Base-by-base conservation (phyloP, 306 rosid species). In the Vigna nakashimae region DNA sequence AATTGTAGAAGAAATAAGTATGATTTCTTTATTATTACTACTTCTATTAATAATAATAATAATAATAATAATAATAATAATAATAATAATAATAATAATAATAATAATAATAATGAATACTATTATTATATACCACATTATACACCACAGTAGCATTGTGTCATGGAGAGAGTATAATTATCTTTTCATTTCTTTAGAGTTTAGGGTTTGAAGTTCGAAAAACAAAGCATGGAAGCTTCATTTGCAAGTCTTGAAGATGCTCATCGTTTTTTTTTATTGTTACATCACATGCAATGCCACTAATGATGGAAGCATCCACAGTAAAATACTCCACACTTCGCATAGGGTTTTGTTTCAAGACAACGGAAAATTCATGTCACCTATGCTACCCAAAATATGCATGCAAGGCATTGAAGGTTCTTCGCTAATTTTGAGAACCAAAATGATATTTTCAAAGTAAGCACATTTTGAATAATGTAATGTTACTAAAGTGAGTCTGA, bases 211-310 rank as follows among this genome's bases (percentile, higher is more conserved):
- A 57, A 65, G 67, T 56, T 81, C 7, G 13, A 40, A 76, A 58
- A 46, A 74, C 14, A 10, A 65, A 65, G 77, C 20, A 30, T 42
- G 30, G 76, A 71, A 82, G 80, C 52, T 76, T 77, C 77, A 65
- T 32, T 16, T 58, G 42, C 34, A 46, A 50, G 66, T 77, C 46
- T 14, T 69, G 30, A 24, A 52, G 50, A 63, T 28, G 32, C 32
- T 28, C 32, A 28, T 3, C 32, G 3, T 28, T 28, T 40, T 40
- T 9, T 59, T 0, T 20, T 20, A 20, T 20, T 8, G 3, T 9
- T 20, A 7, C 71, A 7, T 16, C 69, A 18, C 70, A 65, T 65
- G 70, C 70, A 40, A 40, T 40, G 70, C 51, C 87, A 34, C 66
- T 16, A 46, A 59, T 26, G 36, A 58, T 74, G 80, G 62, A 42